These are phyloP conservation scores for Colletotrichum godetiae DNA, from an alignment of 2,329 filamentous ascomycete species.

Conservation along the genomic window DNA sequence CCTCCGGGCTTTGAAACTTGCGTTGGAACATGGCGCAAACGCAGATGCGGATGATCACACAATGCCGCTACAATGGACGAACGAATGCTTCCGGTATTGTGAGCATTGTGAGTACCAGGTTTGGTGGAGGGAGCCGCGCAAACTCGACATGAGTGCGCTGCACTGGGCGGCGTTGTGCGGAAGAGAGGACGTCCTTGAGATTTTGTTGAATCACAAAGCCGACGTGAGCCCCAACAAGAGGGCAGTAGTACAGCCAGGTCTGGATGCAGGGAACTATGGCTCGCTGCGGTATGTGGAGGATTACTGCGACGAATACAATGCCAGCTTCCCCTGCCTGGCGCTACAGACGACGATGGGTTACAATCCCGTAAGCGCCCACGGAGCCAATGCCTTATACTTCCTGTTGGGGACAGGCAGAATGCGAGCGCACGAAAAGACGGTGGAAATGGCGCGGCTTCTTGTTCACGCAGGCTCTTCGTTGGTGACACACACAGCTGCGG, in stretches of 20 bases:
- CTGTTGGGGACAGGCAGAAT: slow-evolving; percentile 17
- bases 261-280: slow-evolving; percentile 27
- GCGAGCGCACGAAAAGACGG: not conserved
- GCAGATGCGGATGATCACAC: slow-evolving; percentile 44
- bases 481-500: slow-evolving; percentile 11
- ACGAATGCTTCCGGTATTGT: slow-evolving; percentile 31
- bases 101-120: slow-evolving; percentile 32
- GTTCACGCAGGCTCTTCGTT: slow-evolving; percentile 13
- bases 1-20: slow-evolving; percentile 35
- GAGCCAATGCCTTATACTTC: slow-evolving; percentile 30
- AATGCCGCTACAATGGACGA: slow-evolving; percentile 34
- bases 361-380: slow-evolving; percentile 1
- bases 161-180: slow-evolving; percentile 33
- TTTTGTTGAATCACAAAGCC: not conserved
- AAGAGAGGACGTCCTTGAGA: not conserved
- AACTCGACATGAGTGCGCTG: slow-evolving; percentile 27
- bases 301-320: slow-evolving; percentile 30
- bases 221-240: slow-evolving; percentile 8
- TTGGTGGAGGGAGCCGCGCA: slow-evolving; percentile 30
- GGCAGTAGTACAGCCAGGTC: slow-evolving; percentile 12
- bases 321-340: slow-evolving; percentile 27
- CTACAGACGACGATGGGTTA: slow-evolving; percentile 16
- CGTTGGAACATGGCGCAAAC: slow-evolving; percentile 48
- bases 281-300: slow-evolving; percentile 26
- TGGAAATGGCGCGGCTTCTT: not conserved